Base-by-base conservation (phyloP, 2,329 filamentous ascomycete genomes). In the Chrysosphaeria jannelii region DNA sequence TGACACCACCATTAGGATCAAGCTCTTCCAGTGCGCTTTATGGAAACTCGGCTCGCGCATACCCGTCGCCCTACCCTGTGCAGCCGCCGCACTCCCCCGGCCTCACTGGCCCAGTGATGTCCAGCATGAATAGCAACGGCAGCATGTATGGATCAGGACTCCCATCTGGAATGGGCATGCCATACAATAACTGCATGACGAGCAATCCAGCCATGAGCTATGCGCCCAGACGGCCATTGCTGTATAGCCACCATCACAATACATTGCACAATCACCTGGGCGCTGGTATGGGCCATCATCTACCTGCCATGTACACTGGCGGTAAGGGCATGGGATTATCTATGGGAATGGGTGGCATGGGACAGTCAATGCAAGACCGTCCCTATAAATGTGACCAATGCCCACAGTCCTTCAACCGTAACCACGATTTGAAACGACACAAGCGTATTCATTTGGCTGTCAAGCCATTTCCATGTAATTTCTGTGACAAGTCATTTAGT, bases 341-440 rank as follows among this genome's bases (percentile, higher is more conserved):
- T n/a, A n/a, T n/a, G n/a, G 55, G 56, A 11, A 57, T 45, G 42
- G 43, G 45, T 9, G 43, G 43, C 13, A 50, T 63, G 57, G 57
- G 55, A 9, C 7, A 36, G 11, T 34, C 41, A 5, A 46, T 48
- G 14, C 67, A 70, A 27, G 81, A 93, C 34, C 63, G 81, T 5
- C 85, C 85, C 0, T 93, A 89, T 51, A 79, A 79, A 44, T 97
- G 85, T 40, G 78, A 93, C 34, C 59, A 72, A 39, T 97, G 85
- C 38, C 63, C 72, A 1, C 76, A 89, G 40, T 79, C 74, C 18
- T 97, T 97, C 48, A 93, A 89, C 42, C 57, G 85, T 4, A 93
- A 93, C 33, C 85, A 93, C 39, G 85, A 93, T 38, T 45, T 93
- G 35, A 97, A 97, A 47, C 60, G 85, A 24, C 85, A 97, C 43